These are phyloP conservation scores for Aspergillus alliaceus DNA, from an alignment of 2,329 filamentous ascomycete species.

Conservation along the genomic window DNA sequence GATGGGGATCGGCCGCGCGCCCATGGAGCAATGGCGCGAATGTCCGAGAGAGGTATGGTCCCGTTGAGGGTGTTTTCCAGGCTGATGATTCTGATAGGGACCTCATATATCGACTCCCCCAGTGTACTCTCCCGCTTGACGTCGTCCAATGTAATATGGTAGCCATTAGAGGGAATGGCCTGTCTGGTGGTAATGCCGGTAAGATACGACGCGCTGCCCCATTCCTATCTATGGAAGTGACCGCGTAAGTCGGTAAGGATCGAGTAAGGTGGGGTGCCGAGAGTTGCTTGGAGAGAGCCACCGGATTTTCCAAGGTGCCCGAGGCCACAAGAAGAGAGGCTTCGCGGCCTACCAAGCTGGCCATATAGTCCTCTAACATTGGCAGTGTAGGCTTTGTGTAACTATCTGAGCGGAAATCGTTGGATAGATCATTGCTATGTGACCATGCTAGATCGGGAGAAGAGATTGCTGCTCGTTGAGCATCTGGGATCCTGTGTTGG, in stretches of 20 bases:
- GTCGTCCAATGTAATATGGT: background rate
- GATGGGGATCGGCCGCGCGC: slow-evolving; percentile 52
- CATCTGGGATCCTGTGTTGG: too few species aligned
- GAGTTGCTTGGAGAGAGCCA: slow-evolving; percentile 9
- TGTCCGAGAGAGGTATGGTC: slow-evolving; percentile 68
- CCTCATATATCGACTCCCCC: slow-evolving; percentile 58
- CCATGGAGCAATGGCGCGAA: slow-evolving; percentile 64
- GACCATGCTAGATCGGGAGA: background rate
- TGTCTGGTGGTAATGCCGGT: background rate
- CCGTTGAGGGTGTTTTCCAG: slow-evolving; percentile 79
- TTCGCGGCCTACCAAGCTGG: slow-evolving; percentile 17
- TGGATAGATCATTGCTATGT: background rate
- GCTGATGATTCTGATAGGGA: slow-evolving; percentile 71
- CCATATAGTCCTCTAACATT: slow-evolving; percentile 22
- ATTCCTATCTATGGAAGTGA: background rate
- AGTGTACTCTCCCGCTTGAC: background rate
- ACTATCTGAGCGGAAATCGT: background rate
- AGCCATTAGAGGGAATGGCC: background rate
- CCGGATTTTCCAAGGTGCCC: slow-evolving; percentile 25
- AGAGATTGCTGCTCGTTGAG: too few species aligned
- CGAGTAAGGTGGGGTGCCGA: background rate
- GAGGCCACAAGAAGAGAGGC: slow-evolving; percentile 19
- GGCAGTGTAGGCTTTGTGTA: slow-evolving; percentile 9
- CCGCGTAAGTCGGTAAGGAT: background rate
- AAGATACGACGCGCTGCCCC: background rate